phyloP scores from a whole-genome alignment of 2,329 filamentous ascomycete genomes.

The Gliomastix tumulicola region DNA sequence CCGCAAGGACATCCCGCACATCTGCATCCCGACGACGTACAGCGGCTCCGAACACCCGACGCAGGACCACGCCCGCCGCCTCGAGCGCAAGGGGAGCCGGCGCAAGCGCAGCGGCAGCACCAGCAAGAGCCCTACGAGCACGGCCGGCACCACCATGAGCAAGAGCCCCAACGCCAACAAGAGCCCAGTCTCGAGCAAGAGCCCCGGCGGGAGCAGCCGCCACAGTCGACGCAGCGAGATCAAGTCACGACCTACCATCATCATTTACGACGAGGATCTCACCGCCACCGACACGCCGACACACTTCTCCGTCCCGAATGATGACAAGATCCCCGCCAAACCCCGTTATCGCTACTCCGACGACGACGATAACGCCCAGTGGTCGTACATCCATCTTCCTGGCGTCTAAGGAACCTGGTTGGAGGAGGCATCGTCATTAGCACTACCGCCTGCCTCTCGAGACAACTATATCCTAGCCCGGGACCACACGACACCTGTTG shows the following conservation, averaged over 20 bases:
- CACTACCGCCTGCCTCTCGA: too few species aligned
- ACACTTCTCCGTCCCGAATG: constrained; percentile 17
- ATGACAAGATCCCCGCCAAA: constrained; percentile 6
- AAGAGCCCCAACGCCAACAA: background rate
- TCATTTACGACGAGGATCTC: constrained; percentile 30
- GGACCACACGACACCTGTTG: too few species aligned
- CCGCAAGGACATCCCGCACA: constrained; percentile 45
- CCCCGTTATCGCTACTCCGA: constrained; percentile 6
- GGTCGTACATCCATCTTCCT: constrained; percentile 27
- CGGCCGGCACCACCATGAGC: background rate
- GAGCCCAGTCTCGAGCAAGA: constrained; percentile 4
- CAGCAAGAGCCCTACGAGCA: constrained; percentile 3
- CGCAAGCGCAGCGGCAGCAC: constrained; percentile 3
- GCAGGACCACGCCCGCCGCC: constrained; percentile 3
- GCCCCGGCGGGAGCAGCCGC: constrained; percentile 2
- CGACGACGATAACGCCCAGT: constrained; percentile 19
- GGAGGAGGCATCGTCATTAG: too few species aligned
- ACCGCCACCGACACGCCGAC: constrained; percentile 15
- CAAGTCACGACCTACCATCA: constrained; percentile 18
- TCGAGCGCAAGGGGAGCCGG: background rate
- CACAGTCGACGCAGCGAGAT: constrained; percentile 9
- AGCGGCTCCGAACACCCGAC: constrained; percentile 51
- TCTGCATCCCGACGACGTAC: constrained; percentile 54
- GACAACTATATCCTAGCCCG: too few species aligned
- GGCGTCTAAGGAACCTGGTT: too few species aligned